Base-by-base conservation (phyloP, 78 protist species). In the Capsaspora owczarzaki region DNA sequence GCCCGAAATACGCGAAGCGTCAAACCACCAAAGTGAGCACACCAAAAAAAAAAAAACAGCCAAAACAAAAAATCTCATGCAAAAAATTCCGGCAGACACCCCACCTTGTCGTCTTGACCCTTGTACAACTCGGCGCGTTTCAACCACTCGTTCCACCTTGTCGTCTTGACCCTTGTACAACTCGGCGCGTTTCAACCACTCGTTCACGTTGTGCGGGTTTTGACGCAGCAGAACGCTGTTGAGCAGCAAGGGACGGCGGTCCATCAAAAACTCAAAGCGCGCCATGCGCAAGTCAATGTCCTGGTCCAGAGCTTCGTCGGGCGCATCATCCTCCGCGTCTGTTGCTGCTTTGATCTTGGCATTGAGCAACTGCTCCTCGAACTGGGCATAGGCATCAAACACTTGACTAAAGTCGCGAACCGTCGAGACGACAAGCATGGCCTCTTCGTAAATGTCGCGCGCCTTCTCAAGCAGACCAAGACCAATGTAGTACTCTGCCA, bases 101-200 rank as follows among this genome's bases (percentile, higher is more conserved):
- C n/a, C n/a, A n/a, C n/a, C n/a, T n/a, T n/a, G n/a, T n/a, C n/a
- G n/a, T n/a, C n/a, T n/a, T n/a, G n/a, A n/a, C 25, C 80, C 46
- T 61, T 31, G 82, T 86, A 90, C 1, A 96, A 70, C 0, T n/a
- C 29, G 25, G 82, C 93, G 41, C 99, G 87, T 76, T 93, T 91
- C 81, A 78, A 91, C 99, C 99, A 98, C 74, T 98, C 98, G 63
- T 41, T 53, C n/a, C n/a, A n/a, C n/a, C n/a, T n/a, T n/a, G n/a
- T n/a, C n/a, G n/a, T n/a, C n/a, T n/a, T n/a, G n/a, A n/a, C 25
- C 80, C 46, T 61, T 31, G 82, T 86, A 90, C 1, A 96, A 70
- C 0, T n/a, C 29, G 25, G 82, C 93, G 41, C 99, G 87, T 76
- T 93, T 91, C 81, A 78, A 91, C 99, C 99, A 98, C 74, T 98